A percentile compares a stretch with the other conserved stretches of the same genome.
Evolutionary conservation across 306 rosid species (phyloP).

Genomic region (Glycyrrhiza uralensis): DNA sequence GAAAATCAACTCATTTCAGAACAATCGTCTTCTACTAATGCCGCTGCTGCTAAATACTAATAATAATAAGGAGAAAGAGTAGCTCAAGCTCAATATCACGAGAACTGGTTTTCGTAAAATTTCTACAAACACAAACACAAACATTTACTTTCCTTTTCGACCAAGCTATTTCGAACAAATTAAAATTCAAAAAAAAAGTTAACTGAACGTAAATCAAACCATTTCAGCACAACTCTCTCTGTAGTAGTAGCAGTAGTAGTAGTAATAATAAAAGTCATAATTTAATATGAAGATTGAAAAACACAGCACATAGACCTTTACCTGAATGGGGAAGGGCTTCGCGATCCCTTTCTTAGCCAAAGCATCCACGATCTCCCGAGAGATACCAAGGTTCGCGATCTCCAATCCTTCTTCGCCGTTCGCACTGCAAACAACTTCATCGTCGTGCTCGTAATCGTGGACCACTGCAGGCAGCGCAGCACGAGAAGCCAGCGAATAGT

Average conservation of each 20-base stretch:
- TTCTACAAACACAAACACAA: too few species aligned
- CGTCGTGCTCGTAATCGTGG: not conserved
- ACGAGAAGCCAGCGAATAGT: not conserved
- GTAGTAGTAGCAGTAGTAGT: too few species aligned
- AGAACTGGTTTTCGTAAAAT: not conserved
- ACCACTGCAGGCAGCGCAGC: slow-evolving; percentile 8
- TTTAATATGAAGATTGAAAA: not conserved
- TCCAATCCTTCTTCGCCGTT: slow-evolving; percentile 65
- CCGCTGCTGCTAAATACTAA: not conserved
- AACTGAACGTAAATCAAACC: not conserved
- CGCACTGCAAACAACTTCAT: not conserved
- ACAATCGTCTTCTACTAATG: not conserved
- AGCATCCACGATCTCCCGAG: slow-evolving; percentile 73
- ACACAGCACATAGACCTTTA: not conserved
- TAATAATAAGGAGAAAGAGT: too few species aligned
- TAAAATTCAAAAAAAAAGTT: too few species aligned
- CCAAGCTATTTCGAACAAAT: too few species aligned
- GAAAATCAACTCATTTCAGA: not conserved
- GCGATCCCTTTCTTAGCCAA: slow-evolving; percentile 73
- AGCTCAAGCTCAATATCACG: not conserved
- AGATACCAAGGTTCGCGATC: slow-evolving; percentile 69
- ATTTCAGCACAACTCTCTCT: not conserved
- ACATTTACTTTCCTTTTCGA: not conserved
- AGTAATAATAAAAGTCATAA: not conserved
- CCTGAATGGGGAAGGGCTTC: slow-evolving; percentile 96